Base-by-base conservation (phyloP, 2,329 filamentous ascomycete genomes). In the Penicillium janthinellum region DNA sequence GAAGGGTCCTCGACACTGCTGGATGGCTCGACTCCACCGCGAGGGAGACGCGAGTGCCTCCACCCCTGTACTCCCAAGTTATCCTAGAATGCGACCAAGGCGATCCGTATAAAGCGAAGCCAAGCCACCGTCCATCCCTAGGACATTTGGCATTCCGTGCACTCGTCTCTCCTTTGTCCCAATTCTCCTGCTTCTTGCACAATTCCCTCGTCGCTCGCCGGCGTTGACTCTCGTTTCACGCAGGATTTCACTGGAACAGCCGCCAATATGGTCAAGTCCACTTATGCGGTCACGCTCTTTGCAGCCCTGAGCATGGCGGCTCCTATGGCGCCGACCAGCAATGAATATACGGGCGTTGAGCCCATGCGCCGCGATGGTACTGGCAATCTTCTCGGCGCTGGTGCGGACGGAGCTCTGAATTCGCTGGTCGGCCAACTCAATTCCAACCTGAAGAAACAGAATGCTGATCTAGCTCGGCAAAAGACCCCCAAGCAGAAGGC, bases 281-380 rank as follows among this genome's bases (percentile, higher is more conserved):
- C 63, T n/a, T 67, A 67, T 14, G 65, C 62, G 20, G 57, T 69
- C 5, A 64, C 65, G 42, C 61, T 69, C 20, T 67, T 67, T 44
- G 65, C 60, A n/a, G 67, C 67, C n/a, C 44, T 65, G 60, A 66
- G 65, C 47, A 34, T 69, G 52, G 67, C 67, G 25, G 67, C 64
- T 3, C 67, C 67, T 1, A 5, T 69, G 53, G 38, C 53, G 11
- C 61, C 58, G 15, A 34, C 31, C 4, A 34, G 48, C 48, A 47
- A 55, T 44, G 54, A 57, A 10, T 42, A 34, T 17, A 53, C 41
- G 7, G 20, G 49, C 34, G 17, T 48, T 20, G 37, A 49, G 37
- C 51, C 47, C 20, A 57, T 56, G 54, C 56, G 54, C 28, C 57
- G 62, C 34, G 61, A 57, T 59, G 61, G 61, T 11, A 54, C 35